Evolutionary conservation across 441 rosid species (phyloP), one percentile per base, ranked within the genome.

Genomic region (Populus hybrid): DNA sequence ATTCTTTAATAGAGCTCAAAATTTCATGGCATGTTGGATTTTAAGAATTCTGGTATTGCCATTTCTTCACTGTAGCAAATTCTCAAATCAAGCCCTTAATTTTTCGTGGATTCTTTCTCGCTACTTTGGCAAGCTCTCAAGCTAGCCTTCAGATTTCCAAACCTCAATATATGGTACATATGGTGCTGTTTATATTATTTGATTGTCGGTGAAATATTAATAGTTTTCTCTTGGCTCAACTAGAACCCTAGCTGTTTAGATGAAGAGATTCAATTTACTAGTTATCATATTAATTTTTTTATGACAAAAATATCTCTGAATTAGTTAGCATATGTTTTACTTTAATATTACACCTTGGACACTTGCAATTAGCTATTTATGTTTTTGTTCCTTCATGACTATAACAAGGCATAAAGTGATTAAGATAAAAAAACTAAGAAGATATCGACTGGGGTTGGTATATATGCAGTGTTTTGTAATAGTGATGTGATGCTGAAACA

Each of bases 401-500:
- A 16, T 50, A 50, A 50, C 57, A 50, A 50, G 57, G 57, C 57
- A 50, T 50, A 50, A 50, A 50, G 57, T 50, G 2, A 38, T 38
- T 38, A 38, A 38, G 46, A 10, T 2, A 38, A 38, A 38, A 38
- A 38, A 2, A 10, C 3, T 38, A 38, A 38, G 46, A 38, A 38
- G 46, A 38, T 10, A 38, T 38, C 46, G 12, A 38, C 46, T 38
- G 46, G 46, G 46, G 46, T 38, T 38, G 46, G 46, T 38, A 38
- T 38, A 38, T 38, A 38, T 38, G 46, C 46, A 38, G 46, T 38
- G 16, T 20, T 21, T n/a, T 61, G 23, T 14, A 26, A 57, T 24
- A 50, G 57, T 50, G 57, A 50, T 16, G 18, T 35, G 74, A 76
- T 21, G 73, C 72, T 7, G 28, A 59, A 21, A 34, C 75, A 69